phyloP scores from a whole-genome alignment of 768 basidiomycete species.

The Mycena capillaripes region DNA sequence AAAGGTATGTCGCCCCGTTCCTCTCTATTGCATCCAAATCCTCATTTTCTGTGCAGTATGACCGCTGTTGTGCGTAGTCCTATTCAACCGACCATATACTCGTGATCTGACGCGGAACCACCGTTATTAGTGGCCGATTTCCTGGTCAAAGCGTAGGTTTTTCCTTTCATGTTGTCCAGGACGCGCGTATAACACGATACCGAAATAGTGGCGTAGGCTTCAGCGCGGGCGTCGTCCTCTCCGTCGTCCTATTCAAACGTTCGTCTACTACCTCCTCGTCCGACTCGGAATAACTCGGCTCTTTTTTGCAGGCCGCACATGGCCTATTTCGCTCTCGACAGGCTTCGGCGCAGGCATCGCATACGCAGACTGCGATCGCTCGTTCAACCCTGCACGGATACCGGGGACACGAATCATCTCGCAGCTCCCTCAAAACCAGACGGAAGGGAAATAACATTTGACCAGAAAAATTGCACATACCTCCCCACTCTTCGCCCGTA shows the following conservation, averaged over 20 bases:
- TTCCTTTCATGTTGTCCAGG: not conserved
- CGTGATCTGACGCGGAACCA: conserved; percentile 25
- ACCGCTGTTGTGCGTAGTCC: conserved; percentile 82
- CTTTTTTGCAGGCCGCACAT: conserved; percentile 81
- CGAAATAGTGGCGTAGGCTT: conserved; percentile 84
- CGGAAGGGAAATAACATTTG: conserved; percentile 20
- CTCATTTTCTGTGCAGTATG: conserved; percentile 66
- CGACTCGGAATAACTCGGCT: conserved; percentile 23
- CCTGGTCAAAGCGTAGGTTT: conserved; percentile 87
- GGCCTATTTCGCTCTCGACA: conserved; percentile 89
- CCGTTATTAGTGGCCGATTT: conserved; percentile 74
- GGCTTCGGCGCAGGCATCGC: conserved; percentile 91
- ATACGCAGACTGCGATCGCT: conserved; percentile 93
- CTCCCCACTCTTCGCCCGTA: conserved; percentile 10
- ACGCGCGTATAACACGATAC: conserved; percentile 17
- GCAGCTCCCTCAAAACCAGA: conserved; percentile 39
- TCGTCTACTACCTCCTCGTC: conserved; percentile 51
- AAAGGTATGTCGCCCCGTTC: conserved; percentile 73
- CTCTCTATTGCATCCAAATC: too few species aligned
- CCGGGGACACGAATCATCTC: conserved; percentile 85
- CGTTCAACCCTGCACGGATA: conserved; percentile 92
- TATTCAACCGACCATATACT: conserved; percentile 27
- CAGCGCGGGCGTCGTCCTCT: conserved; percentile 88
- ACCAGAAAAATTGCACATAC: not conserved
- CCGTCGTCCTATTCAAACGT: conserved; percentile 94